phyloP scores from a whole-genome alignment of 768 basidiomycete genomes.

The Pleurotus tuoliensis region DNA sequence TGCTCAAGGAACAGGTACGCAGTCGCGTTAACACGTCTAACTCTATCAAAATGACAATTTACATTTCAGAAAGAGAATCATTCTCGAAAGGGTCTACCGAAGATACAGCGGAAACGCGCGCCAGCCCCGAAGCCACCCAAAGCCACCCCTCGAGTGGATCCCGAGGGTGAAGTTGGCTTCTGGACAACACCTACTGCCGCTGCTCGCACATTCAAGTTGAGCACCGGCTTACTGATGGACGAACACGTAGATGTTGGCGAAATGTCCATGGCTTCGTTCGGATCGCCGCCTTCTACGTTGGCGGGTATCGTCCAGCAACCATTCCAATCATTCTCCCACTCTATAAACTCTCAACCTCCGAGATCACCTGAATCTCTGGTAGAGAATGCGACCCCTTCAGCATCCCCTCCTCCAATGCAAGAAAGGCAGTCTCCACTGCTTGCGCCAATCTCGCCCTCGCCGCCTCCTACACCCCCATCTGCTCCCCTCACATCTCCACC shows the following conservation, averaged over 20 bases:
- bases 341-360: not conserved
- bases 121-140: conserved; percentile 18
- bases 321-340: not conserved
- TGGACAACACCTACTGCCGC: conserved; percentile 58
- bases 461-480: not conserved
- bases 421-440: not conserved
- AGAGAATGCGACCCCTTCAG: not conserved
- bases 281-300: conserved; percentile 22
- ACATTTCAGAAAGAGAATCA: not conserved
- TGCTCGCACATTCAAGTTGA: conserved; percentile 57
- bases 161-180: conserved; percentile 49
- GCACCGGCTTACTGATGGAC: conserved; percentile 48
- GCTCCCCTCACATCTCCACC: not conserved
- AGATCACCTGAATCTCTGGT: not conserved
- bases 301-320: conserved; percentile 2
- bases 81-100: conserved; percentile 4
- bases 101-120: conserved; percentile 15
- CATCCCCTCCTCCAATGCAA: too few species aligned
- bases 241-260: conserved; percentile 59
- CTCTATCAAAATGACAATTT: not conserved
- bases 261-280: conserved; percentile 45
- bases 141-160: conserved; percentile 18
- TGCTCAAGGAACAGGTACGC: conserved; percentile 38
- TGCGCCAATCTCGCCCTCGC: not conserved
- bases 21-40: not conserved